Percentiles rank a stretch among this genome's conserved stretches.
These are phyloP conservation scores for Clavispora santaluciae DNA, from an alignment of 805 yeast genomes.

Conservation along the genomic window DNA sequence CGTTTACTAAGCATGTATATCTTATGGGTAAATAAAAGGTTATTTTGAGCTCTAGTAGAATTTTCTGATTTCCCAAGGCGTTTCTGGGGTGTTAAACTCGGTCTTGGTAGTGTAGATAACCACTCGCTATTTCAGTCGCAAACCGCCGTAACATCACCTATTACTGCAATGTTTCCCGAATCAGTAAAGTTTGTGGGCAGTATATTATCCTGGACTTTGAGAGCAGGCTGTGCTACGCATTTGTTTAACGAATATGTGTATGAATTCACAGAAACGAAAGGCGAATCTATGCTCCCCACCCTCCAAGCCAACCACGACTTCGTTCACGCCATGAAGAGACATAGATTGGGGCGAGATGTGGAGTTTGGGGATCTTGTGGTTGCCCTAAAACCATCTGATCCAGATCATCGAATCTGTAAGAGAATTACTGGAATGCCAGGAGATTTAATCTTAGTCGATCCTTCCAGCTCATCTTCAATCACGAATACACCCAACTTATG, in stretches of 20 bases:
- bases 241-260: slow-evolving; percentile 60
- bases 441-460: slow-evolving; percentile 76
- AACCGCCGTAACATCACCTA: no score
- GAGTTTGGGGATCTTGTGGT: slow-evolving; percentile 84
- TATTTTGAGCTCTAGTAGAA: no score
- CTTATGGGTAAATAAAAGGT: slow-evolving; percentile 4
- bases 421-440: slow-evolving; percentile 97
- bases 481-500: slow-evolving; percentile 27
- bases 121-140: not conserved
- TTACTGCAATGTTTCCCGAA: slow-evolving; percentile 10
- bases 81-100: no score
- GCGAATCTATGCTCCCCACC: slow-evolving; percentile 96
- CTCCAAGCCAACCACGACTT: slow-evolving; percentile 68
- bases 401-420: slow-evolving; percentile 81
- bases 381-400: slow-evolving; percentile 86
- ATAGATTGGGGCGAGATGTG: slow-evolving; percentile 60
- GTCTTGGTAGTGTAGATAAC: not conserved
- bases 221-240: slow-evolving; percentile 65
- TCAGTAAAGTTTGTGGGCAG: slow-evolving; percentile 25
- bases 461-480: slow-evolving; percentile 51
- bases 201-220: slow-evolving; percentile 45
- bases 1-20: slow-evolving; percentile 60
- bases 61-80: no score
- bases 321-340: slow-evolving; percentile 67
- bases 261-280: slow-evolving; percentile 78